Evolutionary conservation across 768 basidiomycete genomes (phyloP).

Genomic region (Rickenella mellea): DNA sequence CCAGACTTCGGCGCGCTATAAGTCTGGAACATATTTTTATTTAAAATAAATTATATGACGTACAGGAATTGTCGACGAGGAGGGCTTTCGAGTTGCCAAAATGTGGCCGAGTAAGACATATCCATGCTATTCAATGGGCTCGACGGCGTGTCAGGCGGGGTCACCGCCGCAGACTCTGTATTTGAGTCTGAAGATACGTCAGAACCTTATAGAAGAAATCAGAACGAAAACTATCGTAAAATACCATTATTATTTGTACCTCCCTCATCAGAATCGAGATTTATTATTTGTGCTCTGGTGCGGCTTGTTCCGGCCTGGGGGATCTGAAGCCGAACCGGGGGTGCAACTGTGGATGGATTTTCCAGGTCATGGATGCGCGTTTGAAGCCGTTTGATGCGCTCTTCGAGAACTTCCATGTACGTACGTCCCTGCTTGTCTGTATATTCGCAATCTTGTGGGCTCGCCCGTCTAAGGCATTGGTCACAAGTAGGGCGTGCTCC

Average conservation of each 20-base stretch:
- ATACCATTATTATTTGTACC: constrained; percentile 2
- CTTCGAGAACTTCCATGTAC: constrained; percentile 67
- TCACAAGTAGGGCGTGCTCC: constrained; percentile 69
- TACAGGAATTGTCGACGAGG: constrained; percentile 33
- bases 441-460: constrained; percentile 65
- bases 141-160: constrained; percentile 34
- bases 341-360: constrained; percentile 59
- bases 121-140: too few species aligned
- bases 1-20: too few species aligned
- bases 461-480: constrained; percentile 72
- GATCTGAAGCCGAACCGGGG: constrained; percentile 59
- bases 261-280: neutral
- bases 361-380: constrained; percentile 66
- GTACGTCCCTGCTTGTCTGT: constrained; percentile 82
- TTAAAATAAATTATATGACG: too few species aligned
- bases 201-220: constrained; percentile 22
- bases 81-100: constrained; percentile 29
- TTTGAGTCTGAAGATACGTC: constrained; percentile 21
- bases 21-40: too few species aligned
- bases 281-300: constrained; percentile 13
- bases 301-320: constrained; percentile 39
- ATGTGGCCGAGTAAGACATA: constrained; percentile 47
- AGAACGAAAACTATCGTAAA: constrained; percentile 18
- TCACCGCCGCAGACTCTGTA: constrained; percentile 21
- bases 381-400: constrained; percentile 67